Percentiles rank a stretch among this genome's conserved stretches.
Evolutionary conservation across 495 filamentous ascomycete species (phyloP).

Genomic region (Tetracladium setigerum): DNA sequence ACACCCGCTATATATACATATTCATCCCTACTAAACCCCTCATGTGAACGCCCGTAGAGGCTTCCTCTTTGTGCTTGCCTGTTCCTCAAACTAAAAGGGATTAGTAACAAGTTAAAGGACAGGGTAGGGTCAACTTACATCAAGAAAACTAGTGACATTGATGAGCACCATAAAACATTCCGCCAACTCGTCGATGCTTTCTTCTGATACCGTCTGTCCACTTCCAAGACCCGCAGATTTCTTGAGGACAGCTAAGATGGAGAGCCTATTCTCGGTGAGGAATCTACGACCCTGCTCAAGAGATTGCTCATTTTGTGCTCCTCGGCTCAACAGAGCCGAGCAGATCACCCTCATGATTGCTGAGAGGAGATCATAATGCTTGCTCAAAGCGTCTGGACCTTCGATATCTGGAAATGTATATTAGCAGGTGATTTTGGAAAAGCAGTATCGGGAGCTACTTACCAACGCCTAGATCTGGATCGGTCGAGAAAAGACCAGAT

Average conservation of each 20-base stretch:
- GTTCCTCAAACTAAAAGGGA: conserved; percentile 13
- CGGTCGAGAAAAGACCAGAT: conserved; percentile 76
- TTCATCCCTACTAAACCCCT: background rate
- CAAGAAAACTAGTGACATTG: conserved; percentile 50
- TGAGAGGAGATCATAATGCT: conserved; percentile 77
- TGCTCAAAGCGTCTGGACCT: conserved; percentile 60
- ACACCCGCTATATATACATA: too few relatives aligned
- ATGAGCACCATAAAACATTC: conserved; percentile 52
- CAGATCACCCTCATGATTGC: conserved; percentile 77
- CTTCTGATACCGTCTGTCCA: conserved; percentile 31
- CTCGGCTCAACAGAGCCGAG: conserved; percentile 67
- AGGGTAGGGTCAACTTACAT: conserved; percentile 31
- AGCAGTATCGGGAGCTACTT: conserved; percentile 27
- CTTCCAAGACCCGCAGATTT: conserved; percentile 73
- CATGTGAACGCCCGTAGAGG: conserved; percentile 16
- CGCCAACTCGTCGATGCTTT: conserved; percentile 44
- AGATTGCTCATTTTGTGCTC: conserved; percentile 70
- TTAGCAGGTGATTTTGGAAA: background rate
- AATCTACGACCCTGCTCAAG: conserved; percentile 68
- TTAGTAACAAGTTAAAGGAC: background rate
- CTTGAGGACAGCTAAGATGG: conserved; percentile 88
- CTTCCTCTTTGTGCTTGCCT: conserved; percentile 8
- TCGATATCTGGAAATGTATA: conserved; percentile 44
- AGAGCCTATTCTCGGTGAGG: conserved; percentile 66
- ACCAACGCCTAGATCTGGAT: conserved; percentile 88